Percentiles rank a stretch among this genome's conserved stretches.
Evolutionary conservation across 2,329 filamentous ascomycete species (phyloP).

Genomic region (Penicillium sp.): DNA sequence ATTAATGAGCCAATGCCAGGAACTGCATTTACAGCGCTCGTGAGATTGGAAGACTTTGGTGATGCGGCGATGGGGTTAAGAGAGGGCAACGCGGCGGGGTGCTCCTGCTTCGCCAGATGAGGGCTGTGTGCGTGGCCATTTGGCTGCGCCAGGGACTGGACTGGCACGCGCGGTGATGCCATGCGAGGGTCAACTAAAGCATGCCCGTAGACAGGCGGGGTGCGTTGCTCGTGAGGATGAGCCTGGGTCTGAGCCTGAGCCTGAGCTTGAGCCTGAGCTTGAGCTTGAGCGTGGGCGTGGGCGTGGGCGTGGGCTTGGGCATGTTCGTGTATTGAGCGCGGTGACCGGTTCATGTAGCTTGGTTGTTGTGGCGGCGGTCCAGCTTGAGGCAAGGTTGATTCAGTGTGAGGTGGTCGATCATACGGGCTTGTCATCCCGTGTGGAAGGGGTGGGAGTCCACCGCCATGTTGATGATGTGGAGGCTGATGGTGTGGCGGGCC

Average conservation of each 20-base stretch:
- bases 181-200: conserved; percentile 34
- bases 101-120: conserved; percentile 26
- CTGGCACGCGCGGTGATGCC: conserved; percentile 34
- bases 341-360: conserved; percentile 28
- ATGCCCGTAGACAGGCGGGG: conserved; percentile 28
- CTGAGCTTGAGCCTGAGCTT: not conserved
- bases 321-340: conserved; percentile 25
- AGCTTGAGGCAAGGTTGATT: conserved; percentile 27
- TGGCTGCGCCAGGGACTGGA: conserved; percentile 20
- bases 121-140: conserved; percentile 28
- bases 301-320: conserved; percentile 14
- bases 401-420: conserved; percentile 35
- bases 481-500: conserved; percentile 28
- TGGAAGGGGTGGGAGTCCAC: conserved; percentile 26
- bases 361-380: conserved; percentile 22
- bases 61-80: conserved; percentile 18
- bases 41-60: conserved; percentile 26
- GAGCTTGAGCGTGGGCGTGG: not conserved
- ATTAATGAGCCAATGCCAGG: conserved; percentile 54
- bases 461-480: conserved; percentile 23
- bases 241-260: conserved; percentile 20
- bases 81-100: conserved; percentile 16
- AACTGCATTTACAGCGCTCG: conserved; percentile 42
- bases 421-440: conserved; percentile 30
- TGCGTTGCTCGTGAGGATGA: conserved; percentile 26